Evolutionary conservation across 495 filamentous ascomycete species (phyloP).

Genomic region (Rhypophila decipiens): DNA sequence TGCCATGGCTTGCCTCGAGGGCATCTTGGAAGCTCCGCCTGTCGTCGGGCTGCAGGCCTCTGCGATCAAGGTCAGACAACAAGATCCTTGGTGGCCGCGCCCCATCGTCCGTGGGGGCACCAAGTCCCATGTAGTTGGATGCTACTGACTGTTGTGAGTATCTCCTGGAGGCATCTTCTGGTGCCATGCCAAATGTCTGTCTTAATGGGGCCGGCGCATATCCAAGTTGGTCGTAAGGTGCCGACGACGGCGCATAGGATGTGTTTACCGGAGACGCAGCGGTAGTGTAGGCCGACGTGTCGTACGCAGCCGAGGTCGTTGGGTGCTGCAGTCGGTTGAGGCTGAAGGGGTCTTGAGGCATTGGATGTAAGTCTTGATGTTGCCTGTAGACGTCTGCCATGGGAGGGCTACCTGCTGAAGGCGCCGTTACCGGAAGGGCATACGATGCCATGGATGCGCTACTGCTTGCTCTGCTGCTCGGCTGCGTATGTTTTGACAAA

Average conservation of each 20-base stretch:
- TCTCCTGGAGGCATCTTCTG: slow-evolving; percentile 62
- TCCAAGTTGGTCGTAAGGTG: slow-evolving; percentile 58
- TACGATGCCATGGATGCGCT: slow-evolving; percentile 65
- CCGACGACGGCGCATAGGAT: slow-evolving; percentile 61
- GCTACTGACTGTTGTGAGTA: slow-evolving; percentile 87
- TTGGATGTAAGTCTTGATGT: slow-evolving; percentile 65
- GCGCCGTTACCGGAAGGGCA: slow-evolving; percentile 59
- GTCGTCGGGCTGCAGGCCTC: slow-evolving; percentile 53
- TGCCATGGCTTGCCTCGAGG: slow-evolving; percentile 76
- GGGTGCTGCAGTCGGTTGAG: slow-evolving; percentile 44
- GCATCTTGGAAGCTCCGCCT: slow-evolving; percentile 69
- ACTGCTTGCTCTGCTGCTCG: slow-evolving; percentile 19
- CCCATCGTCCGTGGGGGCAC: slow-evolving; percentile 20
- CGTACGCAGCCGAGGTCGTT: slow-evolving; percentile 44
- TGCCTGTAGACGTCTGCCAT: slow-evolving; percentile 52
- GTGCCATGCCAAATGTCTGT: slow-evolving; percentile 48
- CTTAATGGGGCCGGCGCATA: slow-evolving; percentile 61
- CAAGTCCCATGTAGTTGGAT: slow-evolving; percentile 29
- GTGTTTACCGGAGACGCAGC: slow-evolving; percentile 55
- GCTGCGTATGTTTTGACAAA: slow-evolving; percentile 33
- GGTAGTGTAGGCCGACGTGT: slow-evolving; percentile 44
- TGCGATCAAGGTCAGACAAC: slow-evolving; percentile 56
- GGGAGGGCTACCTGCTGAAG: slow-evolving; percentile 68
- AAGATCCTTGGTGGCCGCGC: slow-evolving; percentile 45
- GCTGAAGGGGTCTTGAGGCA: slow-evolving; percentile 67